Evolutionary conservation across 257 asterid species (phyloP).

Genomic region (Gentiana straminea): DNA sequence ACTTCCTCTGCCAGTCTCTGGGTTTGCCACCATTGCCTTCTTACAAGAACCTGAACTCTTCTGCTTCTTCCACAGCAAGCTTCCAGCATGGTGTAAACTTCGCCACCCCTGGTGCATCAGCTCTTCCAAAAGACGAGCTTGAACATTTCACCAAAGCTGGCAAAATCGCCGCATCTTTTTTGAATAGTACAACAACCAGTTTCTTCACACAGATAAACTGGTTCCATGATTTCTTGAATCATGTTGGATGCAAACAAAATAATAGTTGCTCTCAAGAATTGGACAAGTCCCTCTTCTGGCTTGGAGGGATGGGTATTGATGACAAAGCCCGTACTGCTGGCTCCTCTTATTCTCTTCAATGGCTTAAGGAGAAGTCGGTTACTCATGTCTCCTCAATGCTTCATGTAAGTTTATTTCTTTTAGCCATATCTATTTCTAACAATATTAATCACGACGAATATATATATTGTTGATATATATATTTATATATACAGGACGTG

Average conservation of each 20-base stretch:
- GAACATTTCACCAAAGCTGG: background rate
- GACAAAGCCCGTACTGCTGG: constrained; percentile 23
- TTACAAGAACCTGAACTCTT: constrained; percentile 9
- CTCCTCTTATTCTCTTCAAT: constrained; percentile 13
- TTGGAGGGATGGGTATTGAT: constrained; percentile 33
- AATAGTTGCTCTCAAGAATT: constrained; percentile 18
- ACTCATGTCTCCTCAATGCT: constrained; percentile 16
- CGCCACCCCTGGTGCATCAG: constrained; percentile 34
- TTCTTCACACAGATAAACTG: constrained; percentile 36
- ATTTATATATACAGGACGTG: constrained; percentile 10
- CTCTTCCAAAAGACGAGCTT: constrained; percentile 13
- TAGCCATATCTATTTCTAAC: too few species aligned
- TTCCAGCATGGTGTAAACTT: constrained; percentile 25
- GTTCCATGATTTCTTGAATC: constrained; percentile 19
- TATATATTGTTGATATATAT: background rate
- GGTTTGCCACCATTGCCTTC: constrained; percentile 19
- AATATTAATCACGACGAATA: too few species aligned
- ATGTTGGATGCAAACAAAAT: constrained; percentile 16
- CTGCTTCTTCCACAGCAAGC: constrained; percentile 2
- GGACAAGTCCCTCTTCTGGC: constrained; percentile 36
- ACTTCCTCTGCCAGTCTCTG: constrained; percentile 29
- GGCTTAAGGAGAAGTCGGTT: constrained; percentile 21
- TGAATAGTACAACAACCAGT: constrained; percentile 18
- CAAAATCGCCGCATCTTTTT: constrained; percentile 17
- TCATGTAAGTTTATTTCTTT: constrained; percentile 18